Conservation (phyloP, 202 grass and related monocot species). For the Panicum virgatum region DNA sequence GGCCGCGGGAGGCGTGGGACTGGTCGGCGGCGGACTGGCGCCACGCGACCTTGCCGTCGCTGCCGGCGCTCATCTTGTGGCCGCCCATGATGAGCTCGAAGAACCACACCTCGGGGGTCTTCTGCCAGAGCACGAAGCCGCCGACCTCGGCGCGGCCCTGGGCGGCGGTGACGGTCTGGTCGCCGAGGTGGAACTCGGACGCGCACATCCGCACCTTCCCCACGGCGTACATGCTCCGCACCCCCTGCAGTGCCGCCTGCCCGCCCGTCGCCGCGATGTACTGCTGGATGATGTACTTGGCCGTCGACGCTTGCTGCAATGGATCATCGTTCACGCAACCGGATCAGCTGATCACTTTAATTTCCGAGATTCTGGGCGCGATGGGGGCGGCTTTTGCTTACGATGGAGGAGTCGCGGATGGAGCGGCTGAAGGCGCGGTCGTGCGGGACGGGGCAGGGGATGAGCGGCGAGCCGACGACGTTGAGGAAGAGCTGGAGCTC, state of each 20-base stretch:
- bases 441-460: conserved; percentile 80
- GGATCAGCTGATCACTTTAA: too few relatives aligned
- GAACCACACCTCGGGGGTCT: conserved; percentile 84
- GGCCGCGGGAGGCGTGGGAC: conserved; percentile 59
- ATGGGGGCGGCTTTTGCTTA: conserved; percentile 38
- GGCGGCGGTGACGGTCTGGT: conserved; percentile 58
- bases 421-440: conserved; percentile 81
- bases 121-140: conserved; percentile 94
- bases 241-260: conserved; percentile 66
- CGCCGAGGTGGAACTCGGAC: conserved; percentile 87
- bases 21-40: conserved; percentile 74
- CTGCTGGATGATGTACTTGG: conserved; percentile 97
- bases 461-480: conserved; percentile 84
- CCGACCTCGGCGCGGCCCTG: conserved; percentile 73
- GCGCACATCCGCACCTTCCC: conserved; percentile 90
- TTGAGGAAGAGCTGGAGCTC: conserved; percentile 93
- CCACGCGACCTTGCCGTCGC: conserved; percentile 84
- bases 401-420: conserved; percentile 88
- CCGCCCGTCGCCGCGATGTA: conserved; percentile 93
- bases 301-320: conserved; percentile 87
- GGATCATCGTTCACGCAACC: background rate
- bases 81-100: conserved; percentile 96
- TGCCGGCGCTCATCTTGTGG: conserved; percentile 88
- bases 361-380: background rate
- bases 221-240: conserved; percentile 91